Evolutionary conservation across 1,284 basidiomycete genomes (phyloP), one percentile per base, ranked within the genome.

Genomic region (Vanrija pseudolonga): DNA sequence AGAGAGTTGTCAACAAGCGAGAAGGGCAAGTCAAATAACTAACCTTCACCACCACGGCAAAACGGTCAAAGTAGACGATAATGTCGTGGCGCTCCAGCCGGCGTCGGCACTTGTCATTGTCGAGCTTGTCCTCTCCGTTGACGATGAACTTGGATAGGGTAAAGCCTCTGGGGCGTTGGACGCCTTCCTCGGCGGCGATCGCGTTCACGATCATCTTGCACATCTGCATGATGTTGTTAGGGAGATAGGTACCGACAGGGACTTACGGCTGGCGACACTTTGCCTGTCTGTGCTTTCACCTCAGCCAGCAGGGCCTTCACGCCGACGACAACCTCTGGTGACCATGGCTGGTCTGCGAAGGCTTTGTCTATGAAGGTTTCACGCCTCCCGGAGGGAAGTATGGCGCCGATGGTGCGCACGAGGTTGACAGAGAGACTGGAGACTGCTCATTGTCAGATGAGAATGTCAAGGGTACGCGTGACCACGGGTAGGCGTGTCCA

Each of bases 51-150:
- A 36, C 8, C 14, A 59, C 37, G 0, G 38, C 46, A 18, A 32
- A 46, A 14, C 26, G 20, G 23, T 62, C 63, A 17, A 60, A 24
- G 32, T 62, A 64, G 6, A 56, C 28, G 11, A 57, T 41, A 2
- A 64, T 23, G 9, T 51, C n/a, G 17, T 42, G 51, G n/a, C 48
- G 17, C n/a, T 39, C 7, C 8, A 53, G 22, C 4, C 55, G 51
- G 17, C 47, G 39, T 15, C 49, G 40, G 8, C 45, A 39, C 23
- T 47, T 51, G 11, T 54, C 46, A 18, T 40, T 42, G 4, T 39
- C 28, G 5, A 60, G 19, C 19, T 49, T 22, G 32, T 55, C 50
- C 8, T 52, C 41, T 12, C 47, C 55, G 37, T 62, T 32, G 26
- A 62, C 19, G 19, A 14, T n/a, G 4, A 60, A 26, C 17, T 32